These are phyloP conservation scores for Trifolium pratense DNA, from an alignment of 306 rosid species.

Conservation along the genomic window DNA sequence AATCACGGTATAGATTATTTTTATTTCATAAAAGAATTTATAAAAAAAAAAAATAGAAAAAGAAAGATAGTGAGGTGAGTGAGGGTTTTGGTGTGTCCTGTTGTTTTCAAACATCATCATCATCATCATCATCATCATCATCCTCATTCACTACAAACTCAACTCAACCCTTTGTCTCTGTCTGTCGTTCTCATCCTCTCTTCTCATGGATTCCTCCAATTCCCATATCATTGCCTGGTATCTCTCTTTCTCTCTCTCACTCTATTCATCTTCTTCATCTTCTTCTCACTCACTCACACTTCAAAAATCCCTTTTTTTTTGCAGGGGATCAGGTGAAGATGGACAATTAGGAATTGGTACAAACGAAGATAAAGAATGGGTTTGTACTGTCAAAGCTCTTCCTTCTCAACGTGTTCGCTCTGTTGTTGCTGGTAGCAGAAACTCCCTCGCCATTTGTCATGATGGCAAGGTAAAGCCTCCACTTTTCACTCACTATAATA, in stretches of 20 bases:
- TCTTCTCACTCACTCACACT: not conserved
- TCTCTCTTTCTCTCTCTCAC: not conserved
- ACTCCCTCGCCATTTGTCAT: slow-evolving; percentile 84
- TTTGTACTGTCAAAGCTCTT: slow-evolving; percentile 62
- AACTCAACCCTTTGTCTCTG: not conserved
- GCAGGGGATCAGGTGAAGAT: slow-evolving; percentile 98
- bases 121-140: no score
- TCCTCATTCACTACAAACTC: no score
- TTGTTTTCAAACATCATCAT: not conserved
- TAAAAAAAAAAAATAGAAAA: no score
- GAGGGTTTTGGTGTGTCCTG: not conserved
- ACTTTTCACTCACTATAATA: not conserved
- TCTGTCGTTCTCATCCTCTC: not conserved
- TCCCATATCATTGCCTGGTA: slow-evolving; percentile 52
- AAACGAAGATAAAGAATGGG: slow-evolving; percentile 79
- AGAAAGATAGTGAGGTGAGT: not conserved
- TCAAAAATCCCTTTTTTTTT: not conserved
- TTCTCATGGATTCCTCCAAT: slow-evolving; percentile 34
- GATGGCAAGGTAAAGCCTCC: slow-evolving; percentile 68
- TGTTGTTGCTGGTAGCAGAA: slow-evolving; percentile 93
- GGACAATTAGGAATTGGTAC: slow-evolving; percentile 88
- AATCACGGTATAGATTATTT: no score
- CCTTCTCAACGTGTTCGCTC: slow-evolving; percentile 59
- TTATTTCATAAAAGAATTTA: no score
- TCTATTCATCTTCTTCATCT: not conserved